These are phyloP conservation scores for Mycocentrospora acerina DNA, from an alignment of 2,329 filamentous ascomycete genomes.

Conservation along the genomic window DNA sequence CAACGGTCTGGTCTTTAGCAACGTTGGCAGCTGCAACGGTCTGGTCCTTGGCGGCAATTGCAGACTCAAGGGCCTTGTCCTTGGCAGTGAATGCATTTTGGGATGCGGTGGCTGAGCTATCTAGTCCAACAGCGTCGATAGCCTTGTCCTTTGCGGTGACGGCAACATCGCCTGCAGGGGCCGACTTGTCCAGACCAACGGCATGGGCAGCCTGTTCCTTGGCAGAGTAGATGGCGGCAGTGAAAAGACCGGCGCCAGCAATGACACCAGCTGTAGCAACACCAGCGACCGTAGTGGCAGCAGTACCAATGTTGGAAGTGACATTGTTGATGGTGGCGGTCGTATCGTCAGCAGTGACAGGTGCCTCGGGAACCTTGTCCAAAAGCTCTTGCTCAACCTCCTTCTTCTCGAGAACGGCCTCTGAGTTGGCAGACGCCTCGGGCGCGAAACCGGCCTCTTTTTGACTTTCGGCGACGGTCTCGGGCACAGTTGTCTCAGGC, in stretches of 20 bases:
- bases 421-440: constrained; percentile 67
- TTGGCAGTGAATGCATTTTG: constrained; percentile 57
- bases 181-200: constrained; percentile 43
- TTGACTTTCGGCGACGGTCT: constrained; percentile 71
- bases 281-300: constrained; percentile 18
- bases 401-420: constrained; percentile 71
- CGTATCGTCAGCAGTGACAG: constrained; percentile 30
- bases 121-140: constrained; percentile 42
- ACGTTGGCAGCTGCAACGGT: constrained; percentile 54
- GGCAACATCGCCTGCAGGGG: constrained; percentile 33
- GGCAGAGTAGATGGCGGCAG: constrained; percentile 31
- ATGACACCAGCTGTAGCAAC: constrained; percentile 41
- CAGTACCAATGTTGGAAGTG: constrained; percentile 11
- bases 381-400: constrained; percentile 70
- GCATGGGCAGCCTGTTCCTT: constrained; percentile 38
- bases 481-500: constrained; percentile 61
- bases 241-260: constrained; percentile 45
- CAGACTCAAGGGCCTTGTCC: constrained; percentile 68
- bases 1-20: constrained; percentile 11
- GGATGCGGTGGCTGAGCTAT: constrained; percentile 39
- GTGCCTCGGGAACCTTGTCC: constrained; percentile 60
- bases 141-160: constrained; percentile 26
- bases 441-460: constrained; percentile 63
- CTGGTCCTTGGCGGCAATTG: constrained; percentile 62
- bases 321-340: constrained; percentile 24